These are phyloP conservation scores for Cladorrhinum samala DNA, from an alignment of 495 filamentous ascomycete genomes.

Conservation along the genomic window DNA sequence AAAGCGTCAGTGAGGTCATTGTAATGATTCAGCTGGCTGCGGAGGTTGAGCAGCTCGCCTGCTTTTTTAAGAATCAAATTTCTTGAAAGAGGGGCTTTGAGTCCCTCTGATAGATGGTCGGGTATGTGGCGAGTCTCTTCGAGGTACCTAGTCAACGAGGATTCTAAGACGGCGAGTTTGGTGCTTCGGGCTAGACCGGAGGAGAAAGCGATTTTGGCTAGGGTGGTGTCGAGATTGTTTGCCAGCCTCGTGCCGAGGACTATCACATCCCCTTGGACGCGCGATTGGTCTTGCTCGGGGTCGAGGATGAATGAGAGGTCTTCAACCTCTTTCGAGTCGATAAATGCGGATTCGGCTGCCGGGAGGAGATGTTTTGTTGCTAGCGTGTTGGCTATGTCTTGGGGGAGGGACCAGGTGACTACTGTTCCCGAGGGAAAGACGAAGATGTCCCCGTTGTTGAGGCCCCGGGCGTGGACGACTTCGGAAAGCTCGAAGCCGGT, in stretches of 20 bases:
- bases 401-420: slow-evolving; percentile 79
- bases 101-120: slow-evolving; percentile 52
- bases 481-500: slow-evolving; percentile 56
- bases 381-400: slow-evolving; percentile 63
- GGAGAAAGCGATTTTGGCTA: slow-evolving; percentile 94
- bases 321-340: slow-evolving; percentile 65
- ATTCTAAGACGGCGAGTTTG: slow-evolving; percentile 93
- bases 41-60: slow-evolving; percentile 81
- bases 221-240: slow-evolving; percentile 60
- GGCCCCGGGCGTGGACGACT: slow-evolving; percentile 49
- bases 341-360: slow-evolving; percentile 69
- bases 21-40: slow-evolving; percentile 92
- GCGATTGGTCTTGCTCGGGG: slow-evolving; percentile 62
- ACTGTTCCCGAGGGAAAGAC: slow-evolving; percentile 97
- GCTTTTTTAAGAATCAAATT: slow-evolving; percentile 76
- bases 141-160: slow-evolving; percentile 74
- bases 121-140: slow-evolving; percentile 77
- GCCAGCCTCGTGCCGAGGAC: slow-evolving; percentile 66
- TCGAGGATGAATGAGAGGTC: slow-evolving; percentile 86
- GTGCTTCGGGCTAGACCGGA: slow-evolving; percentile 90
- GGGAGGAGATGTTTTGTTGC: slow-evolving; percentile 65
- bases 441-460: slow-evolving; percentile 74
- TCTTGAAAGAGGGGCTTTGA: slow-evolving; percentile 22
- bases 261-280: slow-evolving; percentile 83
- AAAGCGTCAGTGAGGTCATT: slow-evolving; percentile 93